phyloP scores from a whole-genome alignment of 2,329 filamentous ascomycete genomes.

The Aspergillus persii region DNA sequence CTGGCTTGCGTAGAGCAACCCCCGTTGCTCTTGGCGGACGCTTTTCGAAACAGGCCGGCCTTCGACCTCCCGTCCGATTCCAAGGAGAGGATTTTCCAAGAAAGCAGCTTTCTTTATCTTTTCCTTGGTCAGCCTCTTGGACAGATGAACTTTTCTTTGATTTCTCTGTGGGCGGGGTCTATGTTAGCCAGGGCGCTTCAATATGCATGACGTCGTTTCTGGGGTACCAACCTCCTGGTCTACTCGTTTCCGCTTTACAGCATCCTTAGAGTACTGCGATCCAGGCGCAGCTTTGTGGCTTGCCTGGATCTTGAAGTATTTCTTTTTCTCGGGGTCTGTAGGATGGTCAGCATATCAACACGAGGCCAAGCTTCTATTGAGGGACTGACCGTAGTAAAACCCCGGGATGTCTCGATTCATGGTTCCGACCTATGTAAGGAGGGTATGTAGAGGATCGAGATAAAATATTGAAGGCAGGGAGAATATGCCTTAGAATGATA shows the following conservation, averaged over 20 bases:
- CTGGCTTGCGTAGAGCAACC: conserved; percentile 32
- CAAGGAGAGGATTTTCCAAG: conserved; percentile 30
- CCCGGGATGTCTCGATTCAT: conserved; percentile 35
- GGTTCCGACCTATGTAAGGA: not conserved
- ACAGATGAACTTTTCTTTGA: conserved; percentile 23
- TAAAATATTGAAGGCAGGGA: not conserved
- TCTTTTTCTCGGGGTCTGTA: conserved; percentile 53
- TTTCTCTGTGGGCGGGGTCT: conserved; percentile 24
- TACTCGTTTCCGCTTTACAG: conserved; percentile 56
- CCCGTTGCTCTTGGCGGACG: conserved; percentile 26
- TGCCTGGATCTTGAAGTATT: conserved; percentile 66
- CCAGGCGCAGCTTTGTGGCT: conserved; percentile 50
- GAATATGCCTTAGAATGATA: not conserved
- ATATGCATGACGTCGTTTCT: not conserved
- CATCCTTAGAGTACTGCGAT: conserved; percentile 57
- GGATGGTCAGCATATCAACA: conserved; percentile 7
- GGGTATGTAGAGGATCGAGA: not conserved
- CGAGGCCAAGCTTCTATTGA: not conserved
- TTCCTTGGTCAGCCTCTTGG: conserved; percentile 30
- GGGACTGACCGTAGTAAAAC: conserved; percentile 32
- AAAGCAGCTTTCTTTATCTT: conserved; percentile 31
- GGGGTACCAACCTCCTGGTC: conserved; percentile 37
- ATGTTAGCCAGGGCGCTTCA: not conserved
- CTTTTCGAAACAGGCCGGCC: conserved; percentile 13
- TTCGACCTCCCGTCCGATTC: conserved; percentile 31